These are phyloP conservation scores for Thamnidium elegans DNA, from an alignment of 192 early-diverging fungal genomes.

Conservation along the genomic window DNA sequence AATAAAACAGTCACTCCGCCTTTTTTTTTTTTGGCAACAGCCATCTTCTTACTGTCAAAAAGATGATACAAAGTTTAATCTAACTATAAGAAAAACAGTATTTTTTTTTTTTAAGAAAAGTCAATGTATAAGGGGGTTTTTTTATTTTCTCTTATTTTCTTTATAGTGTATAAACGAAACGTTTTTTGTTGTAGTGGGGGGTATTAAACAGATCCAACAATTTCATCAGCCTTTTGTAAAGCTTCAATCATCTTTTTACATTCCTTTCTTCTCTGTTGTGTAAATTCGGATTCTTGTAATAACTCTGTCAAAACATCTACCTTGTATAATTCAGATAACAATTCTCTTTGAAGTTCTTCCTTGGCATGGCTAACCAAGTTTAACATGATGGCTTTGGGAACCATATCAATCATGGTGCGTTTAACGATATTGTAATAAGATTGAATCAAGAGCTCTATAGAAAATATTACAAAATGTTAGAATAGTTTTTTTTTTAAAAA, in stretches of 20 bases:
- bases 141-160: no score
- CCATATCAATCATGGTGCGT: slow-evolving; percentile 93
- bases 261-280: slow-evolving; percentile 86
- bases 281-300: slow-evolving; percentile 94
- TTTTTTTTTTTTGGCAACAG: no score
- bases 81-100: no score
- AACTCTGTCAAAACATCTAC: slow-evolving; percentile 89
- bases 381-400: slow-evolving; percentile 98
- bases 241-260: slow-evolving; percentile 99
- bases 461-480: not conserved
- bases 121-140: no score
- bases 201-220: slow-evolving; percentile 41
- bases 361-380: slow-evolving; percentile 89
- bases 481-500: no score
- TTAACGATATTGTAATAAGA: slow-evolving; percentile 99
- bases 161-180: no score
- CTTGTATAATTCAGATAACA: slow-evolving; percentile 96
- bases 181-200: no score
- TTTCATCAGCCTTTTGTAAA: slow-evolving; percentile 79
- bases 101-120: no score
- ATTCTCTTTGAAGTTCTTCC: slow-evolving; percentile 93
- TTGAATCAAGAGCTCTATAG: slow-evolving; percentile 83
- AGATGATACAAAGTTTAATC: no score
- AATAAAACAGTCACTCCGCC: no score
- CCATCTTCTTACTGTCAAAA: no score